Evolutionary conservation across 768 basidiomycete species (phyloP).

Genomic region (Pleurotus salmoneostramineus): DNA sequence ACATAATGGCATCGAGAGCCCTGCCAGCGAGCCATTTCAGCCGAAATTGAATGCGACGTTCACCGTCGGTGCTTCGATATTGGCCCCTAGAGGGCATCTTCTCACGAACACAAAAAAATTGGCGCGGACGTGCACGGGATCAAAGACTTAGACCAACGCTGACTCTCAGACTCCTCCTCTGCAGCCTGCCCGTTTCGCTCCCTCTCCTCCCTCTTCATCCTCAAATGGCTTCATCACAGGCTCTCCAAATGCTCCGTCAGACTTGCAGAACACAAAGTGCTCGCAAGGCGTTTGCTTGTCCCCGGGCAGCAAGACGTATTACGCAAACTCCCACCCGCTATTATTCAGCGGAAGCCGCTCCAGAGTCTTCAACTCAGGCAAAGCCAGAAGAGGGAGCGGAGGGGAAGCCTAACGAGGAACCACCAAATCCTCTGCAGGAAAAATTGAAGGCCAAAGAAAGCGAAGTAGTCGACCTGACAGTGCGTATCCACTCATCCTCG

Average conservation of each 20-base stretch:
- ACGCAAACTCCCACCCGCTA: constrained; percentile 34
- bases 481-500: constrained; percentile 30
- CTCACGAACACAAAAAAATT: constrained; percentile 7
- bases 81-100: too few species aligned
- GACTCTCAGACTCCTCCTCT: neutral
- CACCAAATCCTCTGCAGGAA: constrained; percentile 28
- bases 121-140: constrained; percentile 8
- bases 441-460: constrained; percentile 80
- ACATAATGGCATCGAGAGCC: neutral
- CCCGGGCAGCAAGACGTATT: constrained; percentile 22
- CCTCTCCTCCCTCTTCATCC: constrained; percentile 3
- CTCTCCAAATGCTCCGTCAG: constrained; percentile 46
- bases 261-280: constrained; percentile 59
- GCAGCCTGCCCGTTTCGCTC: constrained; percentile 13
- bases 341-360: constrained; percentile 56
- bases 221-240: constrained; percentile 49
- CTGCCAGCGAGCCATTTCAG: constrained; percentile 6
- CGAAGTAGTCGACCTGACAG: constrained; percentile 81
- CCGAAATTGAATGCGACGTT: neutral
- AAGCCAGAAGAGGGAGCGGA: constrained; percentile 20
- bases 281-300: constrained; percentile 39
- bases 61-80: neutral
- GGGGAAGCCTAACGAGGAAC: constrained; percentile 22
- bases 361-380: constrained; percentile 10
- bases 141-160: constrained; percentile 5